Evolutionary conservation across 306 rosid species (phyloP).

Genomic region (Gillenia trifoliata): DNA sequence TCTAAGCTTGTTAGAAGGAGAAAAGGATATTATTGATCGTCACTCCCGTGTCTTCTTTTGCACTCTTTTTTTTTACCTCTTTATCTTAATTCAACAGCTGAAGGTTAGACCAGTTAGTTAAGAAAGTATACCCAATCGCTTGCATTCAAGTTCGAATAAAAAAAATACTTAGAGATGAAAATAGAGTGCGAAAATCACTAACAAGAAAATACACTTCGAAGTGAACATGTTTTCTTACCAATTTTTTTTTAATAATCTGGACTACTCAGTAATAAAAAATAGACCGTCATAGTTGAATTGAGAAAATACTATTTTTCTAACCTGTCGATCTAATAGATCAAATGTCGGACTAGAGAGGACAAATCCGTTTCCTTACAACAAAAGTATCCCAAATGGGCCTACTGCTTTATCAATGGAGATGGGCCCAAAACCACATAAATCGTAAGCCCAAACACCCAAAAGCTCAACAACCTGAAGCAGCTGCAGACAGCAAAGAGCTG

Average conservation of each 20-base stretch:
- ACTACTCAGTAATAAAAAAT: not conserved
- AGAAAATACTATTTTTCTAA: not conserved
- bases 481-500: not conserved
- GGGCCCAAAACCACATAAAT: not conserved
- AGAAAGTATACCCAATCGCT: not conserved
- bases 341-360: too few relatives aligned
- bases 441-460: not conserved
- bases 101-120: not conserved
- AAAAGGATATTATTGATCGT: too few relatives aligned
- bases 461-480: not conserved
- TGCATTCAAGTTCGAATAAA: not conserved
- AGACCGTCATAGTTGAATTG: accelerated
- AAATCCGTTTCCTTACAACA: too few relatives aligned
- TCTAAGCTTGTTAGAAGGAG: not conserved
- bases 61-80: not conserved
- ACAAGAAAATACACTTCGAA: not conserved
- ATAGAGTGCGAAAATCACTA: not conserved
- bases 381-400: not conserved
- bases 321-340: too few relatives aligned
- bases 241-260: too few relatives aligned
- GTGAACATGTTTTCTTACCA: too few relatives aligned
- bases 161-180: not conserved
- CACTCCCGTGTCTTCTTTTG: not conserved
- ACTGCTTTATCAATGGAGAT: not conserved
- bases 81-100: not conserved